Conservation (phyloP, 305 asterid genomes). For the Fraxinus ornus region DNA sequence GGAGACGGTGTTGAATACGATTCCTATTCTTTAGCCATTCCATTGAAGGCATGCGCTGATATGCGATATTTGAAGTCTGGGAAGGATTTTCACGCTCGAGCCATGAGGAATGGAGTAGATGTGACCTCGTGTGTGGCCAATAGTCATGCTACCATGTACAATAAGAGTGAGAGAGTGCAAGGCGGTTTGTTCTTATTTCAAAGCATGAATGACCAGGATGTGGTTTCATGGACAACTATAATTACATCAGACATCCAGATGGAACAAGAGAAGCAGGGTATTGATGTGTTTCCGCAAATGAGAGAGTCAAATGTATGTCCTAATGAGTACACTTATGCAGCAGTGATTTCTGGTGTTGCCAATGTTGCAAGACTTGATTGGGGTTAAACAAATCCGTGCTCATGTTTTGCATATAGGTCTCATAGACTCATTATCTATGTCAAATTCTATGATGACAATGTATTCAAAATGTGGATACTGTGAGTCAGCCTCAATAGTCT, state of each 20-base stretch:
- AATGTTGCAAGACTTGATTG: constrained; percentile 56
- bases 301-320: constrained; percentile 43
- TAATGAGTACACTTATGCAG: constrained; percentile 72
- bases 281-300: too few species aligned
- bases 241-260: constrained; percentile 61
- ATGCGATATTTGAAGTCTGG: constrained; percentile 53
- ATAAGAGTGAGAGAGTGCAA: too few species aligned
- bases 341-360: constrained; percentile 67
- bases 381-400: constrained; percentile 75
- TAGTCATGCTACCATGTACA: constrained; percentile 42
- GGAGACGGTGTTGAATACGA: constrained; percentile 57
- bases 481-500: constrained; percentile 47
- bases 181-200: constrained; percentile 14
- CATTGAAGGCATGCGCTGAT: constrained; percentile 81
- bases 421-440: too few species aligned
- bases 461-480: constrained; percentile 64
- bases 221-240: constrained; percentile 77
- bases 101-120: constrained; percentile 62
- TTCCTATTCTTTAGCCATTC: constrained; percentile 71
- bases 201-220: constrained; percentile 63
- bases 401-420: too few species aligned
- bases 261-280: constrained; percentile 39
- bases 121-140: constrained; percentile 61
- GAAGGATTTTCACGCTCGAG: constrained; percentile 65
- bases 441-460: neutral